Evolutionary conservation across 2,329 filamentous ascomycete species (phyloP).

Genomic region (Fusarium keratoplasticum): DNA sequence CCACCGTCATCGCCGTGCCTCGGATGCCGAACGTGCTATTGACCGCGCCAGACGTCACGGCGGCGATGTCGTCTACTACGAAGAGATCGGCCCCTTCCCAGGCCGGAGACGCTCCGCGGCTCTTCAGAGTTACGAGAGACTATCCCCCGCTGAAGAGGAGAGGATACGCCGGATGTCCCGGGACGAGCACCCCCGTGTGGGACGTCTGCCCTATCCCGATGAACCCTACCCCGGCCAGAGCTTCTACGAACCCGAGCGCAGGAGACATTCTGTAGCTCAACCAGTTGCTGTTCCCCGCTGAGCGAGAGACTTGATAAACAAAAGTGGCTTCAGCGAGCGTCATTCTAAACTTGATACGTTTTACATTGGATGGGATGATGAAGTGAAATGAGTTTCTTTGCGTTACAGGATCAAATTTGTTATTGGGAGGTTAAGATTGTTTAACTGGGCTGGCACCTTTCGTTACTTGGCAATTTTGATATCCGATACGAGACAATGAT

Average conservation of each 20-base stretch:
- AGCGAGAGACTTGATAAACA: conserved; percentile 6
- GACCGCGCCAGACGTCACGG: conserved; percentile 29
- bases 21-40: conserved; percentile 18
- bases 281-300: conserved; percentile 22
- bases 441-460: conserved; percentile 6
- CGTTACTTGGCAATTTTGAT: neutral
- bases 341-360: neutral
- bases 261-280: conserved; percentile 25
- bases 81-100: conserved; percentile 27
- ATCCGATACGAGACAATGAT: conserved; percentile 8
- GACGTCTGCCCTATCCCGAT: conserved; percentile 34
- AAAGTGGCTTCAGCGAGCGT: neutral
- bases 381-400: neutral
- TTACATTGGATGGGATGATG: neutral
- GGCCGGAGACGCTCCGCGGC: conserved; percentile 20
- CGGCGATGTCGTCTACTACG: conserved; percentile 34
- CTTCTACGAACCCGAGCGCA: conserved; percentile 33
- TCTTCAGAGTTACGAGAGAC: conserved; percentile 32
- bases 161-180: conserved; percentile 11
- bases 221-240: conserved; percentile 32
- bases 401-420: neutral
- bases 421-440: neutral
- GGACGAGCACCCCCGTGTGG: conserved; percentile 16
- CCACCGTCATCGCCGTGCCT: conserved; percentile 25
- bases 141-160: conserved; percentile 24